Conservation (phyloP, 2,329 filamentous ascomycete genomes). For the Gnomoniopsis sp. region DNA sequence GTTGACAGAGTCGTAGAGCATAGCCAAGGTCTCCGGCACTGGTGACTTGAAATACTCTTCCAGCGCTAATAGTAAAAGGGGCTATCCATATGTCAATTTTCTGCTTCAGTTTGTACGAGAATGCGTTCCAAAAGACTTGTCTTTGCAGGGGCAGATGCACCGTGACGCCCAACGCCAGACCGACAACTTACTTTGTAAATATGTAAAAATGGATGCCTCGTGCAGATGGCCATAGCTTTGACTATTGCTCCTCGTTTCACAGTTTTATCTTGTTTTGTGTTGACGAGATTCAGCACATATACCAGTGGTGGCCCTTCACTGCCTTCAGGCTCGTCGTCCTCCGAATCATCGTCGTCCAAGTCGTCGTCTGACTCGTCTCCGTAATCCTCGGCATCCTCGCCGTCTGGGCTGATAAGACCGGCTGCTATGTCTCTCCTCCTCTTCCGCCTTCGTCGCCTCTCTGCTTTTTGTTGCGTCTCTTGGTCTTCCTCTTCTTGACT, state of each 20-base stretch:
- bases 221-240: slow-evolving; percentile 99
- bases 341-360: slow-evolving; percentile 51
- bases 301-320: slow-evolving; percentile 87
- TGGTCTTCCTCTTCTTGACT: slow-evolving; percentile 78
- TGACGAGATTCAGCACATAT: slow-evolving; percentile 95
- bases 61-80: slow-evolving; percentile 81
- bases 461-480: slow-evolving; percentile 57
- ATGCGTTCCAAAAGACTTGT: no score
- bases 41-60: slow-evolving; percentile 97
- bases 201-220: slow-evolving; percentile 92
- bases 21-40: slow-evolving; percentile 79
- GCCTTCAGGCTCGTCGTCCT: slow-evolving; percentile 62
- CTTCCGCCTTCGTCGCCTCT: slow-evolving; percentile 48
- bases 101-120: no score
- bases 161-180: not conserved
- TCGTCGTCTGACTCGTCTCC: slow-evolving; percentile 43
- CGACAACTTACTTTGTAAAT: slow-evolving; percentile 74
- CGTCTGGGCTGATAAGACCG: slow-evolving; percentile 45
- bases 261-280: slow-evolving; percentile 93
- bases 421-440: slow-evolving; percentile 49
- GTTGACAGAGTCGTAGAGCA: slow-evolving; percentile 90
- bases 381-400: slow-evolving; percentile 44
- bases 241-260: slow-evolving; percentile 92
- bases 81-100: slow-evolving; percentile 47
- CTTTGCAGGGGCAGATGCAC: slow-evolving; percentile 34